Conservation (phyloP, 352 stramenopile species). For the Phytophthora parvispora region DNA sequence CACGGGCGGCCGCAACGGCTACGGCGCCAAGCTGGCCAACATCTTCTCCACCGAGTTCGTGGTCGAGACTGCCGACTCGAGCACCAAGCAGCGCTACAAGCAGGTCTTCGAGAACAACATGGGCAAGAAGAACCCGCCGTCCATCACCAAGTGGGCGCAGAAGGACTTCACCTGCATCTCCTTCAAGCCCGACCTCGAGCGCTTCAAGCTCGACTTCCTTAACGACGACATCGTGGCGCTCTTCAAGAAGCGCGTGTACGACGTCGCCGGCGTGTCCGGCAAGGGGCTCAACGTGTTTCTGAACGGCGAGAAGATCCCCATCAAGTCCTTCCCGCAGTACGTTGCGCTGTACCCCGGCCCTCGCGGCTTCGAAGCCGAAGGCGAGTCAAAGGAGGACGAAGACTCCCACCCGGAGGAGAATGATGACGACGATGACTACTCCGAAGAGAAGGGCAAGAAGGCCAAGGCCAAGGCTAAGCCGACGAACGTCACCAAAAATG, state of each 20-base stretch:
- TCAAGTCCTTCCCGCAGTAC: constrained; percentile 97
- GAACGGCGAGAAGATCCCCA: constrained; percentile 94
- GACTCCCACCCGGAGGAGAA: constrained; percentile 40
- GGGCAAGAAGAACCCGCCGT: constrained; percentile 89
- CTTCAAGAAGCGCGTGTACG: constrained; percentile 98
- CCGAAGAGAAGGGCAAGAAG: constrained; percentile 34
- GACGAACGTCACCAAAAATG: constrained; percentile 45
- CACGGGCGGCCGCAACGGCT: constrained; percentile 97
- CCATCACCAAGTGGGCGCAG: constrained; percentile 84
- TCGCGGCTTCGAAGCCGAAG: constrained; percentile 37
- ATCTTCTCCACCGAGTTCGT: constrained; percentile 99
- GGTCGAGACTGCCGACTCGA: constrained; percentile 98
- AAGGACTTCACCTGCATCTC: constrained; percentile 97
- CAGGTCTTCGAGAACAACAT: constrained; percentile 96
- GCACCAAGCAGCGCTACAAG: constrained; percentile 95
- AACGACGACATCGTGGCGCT: constrained; percentile 96
- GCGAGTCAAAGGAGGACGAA: constrained; percentile 40
- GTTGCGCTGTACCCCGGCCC: constrained; percentile 89
- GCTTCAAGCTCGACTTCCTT: constrained; percentile 94
- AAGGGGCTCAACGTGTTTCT: constrained; percentile 94
- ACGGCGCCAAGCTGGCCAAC: constrained; percentile 99
- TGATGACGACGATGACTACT: constrained; percentile 42
- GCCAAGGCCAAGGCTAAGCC: constrained; percentile 34
- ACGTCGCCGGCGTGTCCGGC: constrained; percentile 97
- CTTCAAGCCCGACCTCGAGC: constrained; percentile 96